Base-by-base conservation (phyloP, 164 flowering plant genomes). In the Liriodendron chinense region DNA sequence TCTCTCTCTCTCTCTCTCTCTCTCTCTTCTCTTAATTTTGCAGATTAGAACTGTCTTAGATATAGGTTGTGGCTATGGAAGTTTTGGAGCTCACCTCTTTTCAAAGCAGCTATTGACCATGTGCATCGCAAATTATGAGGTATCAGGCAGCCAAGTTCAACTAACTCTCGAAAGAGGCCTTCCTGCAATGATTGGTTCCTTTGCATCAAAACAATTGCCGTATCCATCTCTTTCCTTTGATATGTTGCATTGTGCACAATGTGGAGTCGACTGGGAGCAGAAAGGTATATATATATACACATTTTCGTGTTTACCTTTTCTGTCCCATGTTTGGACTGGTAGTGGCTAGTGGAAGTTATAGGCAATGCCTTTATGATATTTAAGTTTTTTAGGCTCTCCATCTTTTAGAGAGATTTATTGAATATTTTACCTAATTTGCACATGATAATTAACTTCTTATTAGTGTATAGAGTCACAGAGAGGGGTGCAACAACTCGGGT, bases 151-250 rank as follows among this genome's bases (percentile, higher is more conserved):
- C 84, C 98, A 96, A 85, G 98, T 96, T 80, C 98, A 96, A 75
- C 87, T 96, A 26, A 91, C 97, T 64, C 97, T 94, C 69, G 99
- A 96, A 84, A 89, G 99, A 86, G 99, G 99, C 76, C 97, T 96
- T 81, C 99, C 98, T 62, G 99, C 98, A 43, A 93, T 96, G 96
- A 83, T 94, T 82, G 96, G 89, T 74, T 91, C 97, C 68, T 89
- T 96, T 65, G 79, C 77, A 68, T 85, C 91, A 59, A 92, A 87
- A 70, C 96, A 93, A 81, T 82, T 94, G 85, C 98, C 98, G 24
- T 93, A 80, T 88, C 96, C 99, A 48, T 86, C 94, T 79, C 93
- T 96, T 70, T 93, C 98, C 64, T 96, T 89, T 87, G 99, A 96
- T 75, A 93, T 94, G 99, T 74, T 96, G 83, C 98, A 96, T 80